These are phyloP conservation scores for Knoxia roxburghii DNA, from an alignment of 257 asterid genomes.

Conservation along the genomic window DNA sequence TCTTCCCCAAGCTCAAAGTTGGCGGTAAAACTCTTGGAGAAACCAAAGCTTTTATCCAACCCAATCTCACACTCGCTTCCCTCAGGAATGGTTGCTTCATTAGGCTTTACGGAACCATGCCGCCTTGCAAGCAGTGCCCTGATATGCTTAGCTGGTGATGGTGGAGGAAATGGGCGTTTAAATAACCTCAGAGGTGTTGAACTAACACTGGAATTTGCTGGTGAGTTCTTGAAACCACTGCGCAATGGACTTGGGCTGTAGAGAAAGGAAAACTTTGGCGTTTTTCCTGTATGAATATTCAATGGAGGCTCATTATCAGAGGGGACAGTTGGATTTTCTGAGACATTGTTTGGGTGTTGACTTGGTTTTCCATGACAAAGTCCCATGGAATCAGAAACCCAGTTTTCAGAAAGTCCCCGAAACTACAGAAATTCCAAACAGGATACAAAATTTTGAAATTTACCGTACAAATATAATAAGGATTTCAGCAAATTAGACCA, in stretches of 20 bases:
- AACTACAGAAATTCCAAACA: not conserved
- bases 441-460: slow-evolving; percentile 9
- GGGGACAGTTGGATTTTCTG: slow-evolving; percentile 47
- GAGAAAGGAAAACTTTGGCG: slow-evolving; percentile 84
- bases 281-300: slow-evolving; percentile 62
- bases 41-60: slow-evolving; percentile 78
- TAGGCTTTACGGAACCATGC: slow-evolving; percentile 88
- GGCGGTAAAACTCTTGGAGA: slow-evolving; percentile 49
- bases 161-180: slow-evolving; percentile 91
- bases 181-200: slow-evolving; percentile 85
- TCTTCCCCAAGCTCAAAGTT: slow-evolving; percentile 78
- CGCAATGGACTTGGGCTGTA: slow-evolving; percentile 90
- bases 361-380: slow-evolving; percentile 91
- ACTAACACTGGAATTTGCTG: slow-evolving; percentile 66
- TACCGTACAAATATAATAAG: not conserved
- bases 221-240: slow-evolving; percentile 76
- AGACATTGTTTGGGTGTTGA: slow-evolving; percentile 44
- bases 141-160: slow-evolving; percentile 96
- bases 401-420: slow-evolving; percentile 17
- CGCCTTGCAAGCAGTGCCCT: slow-evolving; percentile 80
- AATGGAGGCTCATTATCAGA: slow-evolving; percentile 43
- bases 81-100: slow-evolving; percentile 83
- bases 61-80: slow-evolving; percentile 89
- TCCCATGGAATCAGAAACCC: slow-evolving; percentile 71
- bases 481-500: slow-evolving; percentile 21